A percentile compares a stretch with the other conserved stretches of the same genome.
These are phyloP conservation scores for Cutaneotrichosporon sp. DNA, from an alignment of 1,284 basidiomycete genomes.

Conservation along the genomic window DNA sequence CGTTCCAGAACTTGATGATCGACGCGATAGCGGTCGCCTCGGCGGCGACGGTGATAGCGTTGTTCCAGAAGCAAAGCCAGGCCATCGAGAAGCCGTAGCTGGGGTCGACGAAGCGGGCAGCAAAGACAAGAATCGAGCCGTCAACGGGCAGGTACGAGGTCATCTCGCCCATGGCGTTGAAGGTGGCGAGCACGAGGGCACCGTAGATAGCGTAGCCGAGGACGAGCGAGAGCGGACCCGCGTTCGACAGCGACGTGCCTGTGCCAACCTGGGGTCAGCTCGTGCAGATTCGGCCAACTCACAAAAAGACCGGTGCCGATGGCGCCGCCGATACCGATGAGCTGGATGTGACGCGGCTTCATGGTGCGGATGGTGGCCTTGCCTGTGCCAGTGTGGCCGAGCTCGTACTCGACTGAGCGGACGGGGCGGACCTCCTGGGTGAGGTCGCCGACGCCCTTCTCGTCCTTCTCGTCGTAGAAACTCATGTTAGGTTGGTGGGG, in stretches of 20 bases:
- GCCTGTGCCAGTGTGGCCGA: slow-evolving; percentile 5
- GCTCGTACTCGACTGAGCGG: slow-evolving; percentile 2
- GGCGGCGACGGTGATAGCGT: slow-evolving; percentile 17
- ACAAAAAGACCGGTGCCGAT: slow-evolving; percentile 57
- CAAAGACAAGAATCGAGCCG: slow-evolving; percentile 23
- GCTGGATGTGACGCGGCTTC: slow-evolving; percentile 16
- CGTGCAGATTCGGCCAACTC: background rate
- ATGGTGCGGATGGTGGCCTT: slow-evolving; percentile 11
- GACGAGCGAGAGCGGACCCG: slow-evolving; percentile 20
- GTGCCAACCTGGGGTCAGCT: slow-evolving; percentile 12
- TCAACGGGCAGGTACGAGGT: slow-evolving; percentile 24
- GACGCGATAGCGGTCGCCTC: slow-evolving; percentile 15
- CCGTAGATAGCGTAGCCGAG: slow-evolving; percentile 23
- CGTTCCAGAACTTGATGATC: slow-evolving; percentile 21
- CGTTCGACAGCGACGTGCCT: slow-evolving; percentile 15
- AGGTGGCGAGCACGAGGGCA: slow-evolving; percentile 17
- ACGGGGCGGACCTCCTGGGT: background rate
- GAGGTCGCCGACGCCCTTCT: background rate
- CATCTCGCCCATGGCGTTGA: slow-evolving; percentile 31
- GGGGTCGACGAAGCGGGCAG: slow-evolving; percentile 22
- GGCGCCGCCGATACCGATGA: slow-evolving; percentile 46
- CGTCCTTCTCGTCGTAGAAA: slow-evolving; percentile 4
- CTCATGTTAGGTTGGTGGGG: slow-evolving; percentile 3
- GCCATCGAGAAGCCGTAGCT: slow-evolving; percentile 19
- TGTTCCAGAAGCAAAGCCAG: slow-evolving; percentile 23